Percentiles rank a stretch among this genome's conserved stretches.
phyloP scores from a whole-genome alignment of 176 grass and related monocot species.

The Aegilops tauschii region DNA sequence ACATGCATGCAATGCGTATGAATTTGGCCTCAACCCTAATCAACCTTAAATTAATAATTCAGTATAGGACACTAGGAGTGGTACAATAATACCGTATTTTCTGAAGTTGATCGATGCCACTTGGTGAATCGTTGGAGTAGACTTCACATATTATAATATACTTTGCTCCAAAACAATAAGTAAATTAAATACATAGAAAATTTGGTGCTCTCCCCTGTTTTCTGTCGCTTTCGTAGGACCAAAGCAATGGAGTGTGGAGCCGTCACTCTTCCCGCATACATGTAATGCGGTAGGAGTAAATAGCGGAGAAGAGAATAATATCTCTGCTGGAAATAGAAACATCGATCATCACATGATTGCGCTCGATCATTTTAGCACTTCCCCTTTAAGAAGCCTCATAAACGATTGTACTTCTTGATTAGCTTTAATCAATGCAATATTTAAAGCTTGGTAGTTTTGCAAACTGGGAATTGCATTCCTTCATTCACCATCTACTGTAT shows the following conservation, averaged over 20 bases:
- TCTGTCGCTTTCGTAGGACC: not conserved
- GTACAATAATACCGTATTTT: not conserved
- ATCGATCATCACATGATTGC: not conserved
- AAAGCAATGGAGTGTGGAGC: not conserved
- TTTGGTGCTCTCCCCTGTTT: not conserved
- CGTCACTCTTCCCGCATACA: not conserved
- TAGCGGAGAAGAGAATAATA: not conserved
- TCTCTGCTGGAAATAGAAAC: not conserved
- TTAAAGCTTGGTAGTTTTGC: too few species aligned
- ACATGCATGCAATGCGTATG: too few species aligned
- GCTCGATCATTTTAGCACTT: not conserved
- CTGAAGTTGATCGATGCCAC: not conserved
- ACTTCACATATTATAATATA: not conserved
- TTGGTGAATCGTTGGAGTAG: not conserved
- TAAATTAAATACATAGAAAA: not conserved
- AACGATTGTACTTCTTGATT: not conserved
- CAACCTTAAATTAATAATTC: too few species aligned
- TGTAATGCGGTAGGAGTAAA: not conserved
- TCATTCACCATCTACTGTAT: too few species aligned
- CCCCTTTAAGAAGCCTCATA: not conserved
- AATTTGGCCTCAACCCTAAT: too few species aligned
- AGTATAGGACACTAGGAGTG: not conserved
- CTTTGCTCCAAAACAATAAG: not conserved
- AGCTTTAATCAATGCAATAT: not conserved
- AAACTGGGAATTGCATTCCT: too few species aligned